Conservation (phyloP, 129 eudicot species). For the Gnaphalium uliginosum region DNA sequence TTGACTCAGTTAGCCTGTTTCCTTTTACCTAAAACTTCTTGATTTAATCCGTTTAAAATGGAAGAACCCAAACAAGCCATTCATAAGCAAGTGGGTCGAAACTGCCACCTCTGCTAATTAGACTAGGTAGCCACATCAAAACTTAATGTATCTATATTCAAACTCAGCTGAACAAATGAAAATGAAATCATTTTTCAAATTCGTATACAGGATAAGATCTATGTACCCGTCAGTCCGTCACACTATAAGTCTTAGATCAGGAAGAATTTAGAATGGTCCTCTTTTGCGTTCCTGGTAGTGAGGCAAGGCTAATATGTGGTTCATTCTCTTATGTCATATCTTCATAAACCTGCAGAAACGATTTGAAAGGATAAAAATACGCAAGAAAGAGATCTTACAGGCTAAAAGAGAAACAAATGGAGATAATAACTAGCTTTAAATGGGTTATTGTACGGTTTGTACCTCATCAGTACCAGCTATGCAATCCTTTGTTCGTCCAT, state of each 20-base stretch:
- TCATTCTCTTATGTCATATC: slow-evolving; percentile 64
- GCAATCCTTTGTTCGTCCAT: slow-evolving; percentile 67
- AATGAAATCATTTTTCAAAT: background rate
- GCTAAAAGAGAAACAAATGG: background rate
- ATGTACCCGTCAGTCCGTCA: slow-evolving; percentile 61
- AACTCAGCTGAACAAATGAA: background rate
- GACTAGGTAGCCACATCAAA: background rate
- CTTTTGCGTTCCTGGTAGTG: slow-evolving; percentile 78
- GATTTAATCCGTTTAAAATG: background rate
- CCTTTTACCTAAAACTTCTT: background rate
- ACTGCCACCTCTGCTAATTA: background rate
- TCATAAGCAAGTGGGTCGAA: background rate
- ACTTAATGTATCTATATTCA: background rate
- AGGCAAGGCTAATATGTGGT: slow-evolving; percentile 76
- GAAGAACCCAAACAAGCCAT: background rate
- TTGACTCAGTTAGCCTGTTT: background rate
- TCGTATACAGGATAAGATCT: background rate
- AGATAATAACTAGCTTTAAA: background rate
- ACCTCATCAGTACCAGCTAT: slow-evolving; percentile 96
- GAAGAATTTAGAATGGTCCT: slow-evolving; percentile 86
- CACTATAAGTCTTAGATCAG: slow-evolving; percentile 81
- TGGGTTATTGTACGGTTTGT: slow-evolving; percentile 35
- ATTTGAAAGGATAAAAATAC: background rate
- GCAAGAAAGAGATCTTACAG: slow-evolving; percentile 19
- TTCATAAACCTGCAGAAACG: slow-evolving; percentile 74